Evolutionary conservation across 2,329 filamentous ascomycete genomes (phyloP), one percentile per base, ranked within the genome.

Genomic region (Aureobasidium sp.): DNA sequence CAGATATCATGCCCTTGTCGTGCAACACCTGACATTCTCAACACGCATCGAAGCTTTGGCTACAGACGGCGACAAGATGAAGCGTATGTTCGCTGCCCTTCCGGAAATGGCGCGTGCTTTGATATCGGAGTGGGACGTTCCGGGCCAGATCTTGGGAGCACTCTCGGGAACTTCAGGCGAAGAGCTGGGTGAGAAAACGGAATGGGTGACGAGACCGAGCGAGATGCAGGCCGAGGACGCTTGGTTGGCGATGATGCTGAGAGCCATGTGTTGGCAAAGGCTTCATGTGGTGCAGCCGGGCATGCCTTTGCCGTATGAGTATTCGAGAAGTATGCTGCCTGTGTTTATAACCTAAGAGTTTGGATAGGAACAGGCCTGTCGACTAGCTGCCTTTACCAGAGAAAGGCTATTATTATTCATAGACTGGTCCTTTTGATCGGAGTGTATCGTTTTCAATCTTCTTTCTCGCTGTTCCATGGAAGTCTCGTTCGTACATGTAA

Each of bases 181-280:
- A 15, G 27, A 60, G 14, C 11, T 51, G 29, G 36, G 22, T 8
- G 22, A 17, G 17, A 52, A 53, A 39, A 53, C 39, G 6, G 39
- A 53, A 2, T 61, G 37, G 58, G 29, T 61, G n/a, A 39, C 17
- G 17, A 45, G 58, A 37, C 58, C 58, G 3, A 52, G 22, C 17
- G 47, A 61, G 36, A 29, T 52, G 47, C n/a, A 52, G 20, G 49
- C 8, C n/a, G 47, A 61, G n/a, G 58, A 53, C 36, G 58, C 58
- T 37, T 61, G 58, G 58, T 45, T 61, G 29, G 48, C 58, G 7
- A 61, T 61, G 58, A 53, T 61, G 47, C 27, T 61, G 25, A 15
- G 58, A 22, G 58, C 58, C 14, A 61, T 61, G 58, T 61, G 58
- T 22, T 61, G 58, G 58, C 58, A 61, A 20, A 61, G 58, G 37